Evolutionary conservation across 495 filamentous ascomycete genomes (phyloP).

Genomic region (Collariella sp.): DNA sequence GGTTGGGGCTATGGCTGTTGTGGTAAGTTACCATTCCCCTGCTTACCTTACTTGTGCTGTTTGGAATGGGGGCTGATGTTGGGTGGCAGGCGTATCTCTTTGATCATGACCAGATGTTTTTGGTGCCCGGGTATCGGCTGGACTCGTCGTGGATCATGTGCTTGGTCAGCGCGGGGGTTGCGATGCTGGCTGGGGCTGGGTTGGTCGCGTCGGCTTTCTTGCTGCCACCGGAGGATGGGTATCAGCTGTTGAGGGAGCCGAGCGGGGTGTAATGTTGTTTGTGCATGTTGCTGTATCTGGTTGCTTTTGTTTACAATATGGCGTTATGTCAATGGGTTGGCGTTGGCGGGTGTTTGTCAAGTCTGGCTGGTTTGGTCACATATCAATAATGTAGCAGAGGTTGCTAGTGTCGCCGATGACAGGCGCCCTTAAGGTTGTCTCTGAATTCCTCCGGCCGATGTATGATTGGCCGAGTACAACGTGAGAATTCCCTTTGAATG

Average conservation of each 20-base stretch:
- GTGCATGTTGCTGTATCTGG: neutral
- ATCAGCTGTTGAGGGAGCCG: constrained; percentile 43
- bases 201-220: constrained; percentile 55
- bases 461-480: no score
- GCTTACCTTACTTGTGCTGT: neutral
- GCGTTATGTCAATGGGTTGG: neutral
- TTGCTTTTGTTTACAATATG: neutral
- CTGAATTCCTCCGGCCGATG: no score
- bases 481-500: no score
- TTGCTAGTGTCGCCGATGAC: no score
- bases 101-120: constrained; percentile 79
- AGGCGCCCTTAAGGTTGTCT: no score
- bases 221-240: constrained; percentile 74
- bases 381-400: no score
- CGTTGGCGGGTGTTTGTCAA: neutral
- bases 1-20: constrained; percentile 62
- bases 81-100: constrained; percentile 66
- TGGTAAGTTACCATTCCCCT: constrained; percentile 51
- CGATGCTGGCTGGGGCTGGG: constrained; percentile 51
- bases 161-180: constrained; percentile 61
- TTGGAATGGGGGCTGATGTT: neutral
- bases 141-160: constrained; percentile 71
- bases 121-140: constrained; percentile 69
- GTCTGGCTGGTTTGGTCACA: no score
- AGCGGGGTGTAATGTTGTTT: constrained; percentile 3